Evolutionary conservation across 1,139 yeast species (phyloP).

Genomic region (Zygoascus meyerae): DNA sequence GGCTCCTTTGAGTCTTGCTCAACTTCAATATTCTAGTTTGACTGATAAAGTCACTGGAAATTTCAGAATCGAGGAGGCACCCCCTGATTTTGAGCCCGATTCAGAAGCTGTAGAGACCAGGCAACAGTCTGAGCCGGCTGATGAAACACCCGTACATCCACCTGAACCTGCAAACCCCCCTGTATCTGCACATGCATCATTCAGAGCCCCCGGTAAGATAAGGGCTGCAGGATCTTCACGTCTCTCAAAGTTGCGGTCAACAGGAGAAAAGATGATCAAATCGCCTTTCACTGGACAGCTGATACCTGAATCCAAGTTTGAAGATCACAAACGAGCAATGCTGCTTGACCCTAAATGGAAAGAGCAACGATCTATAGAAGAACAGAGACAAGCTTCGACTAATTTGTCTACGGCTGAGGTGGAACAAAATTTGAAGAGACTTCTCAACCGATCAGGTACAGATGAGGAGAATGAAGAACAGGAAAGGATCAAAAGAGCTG

Average conservation of each 20-base stretch:
- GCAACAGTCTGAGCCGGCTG: slow-evolving; percentile 11
- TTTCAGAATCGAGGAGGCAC: slow-evolving; percentile 36
- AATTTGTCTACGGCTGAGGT: slow-evolving; percentile 67
- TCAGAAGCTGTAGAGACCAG: slow-evolving; percentile 2
- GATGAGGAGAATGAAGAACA: slow-evolving; percentile 15
- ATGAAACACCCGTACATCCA: background rate
- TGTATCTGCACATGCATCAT: slow-evolving; percentile 11
- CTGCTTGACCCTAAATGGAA: slow-evolving; percentile 75
- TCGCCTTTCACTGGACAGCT: slow-evolving; percentile 71
- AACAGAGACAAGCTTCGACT: slow-evolving; percentile 54
- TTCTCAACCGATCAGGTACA: slow-evolving; percentile 9
- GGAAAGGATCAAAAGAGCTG: slow-evolving; percentile 18
- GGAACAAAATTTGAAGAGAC: slow-evolving; percentile 64
- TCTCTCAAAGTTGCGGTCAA: slow-evolving; percentile 31
- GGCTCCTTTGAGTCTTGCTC: slow-evolving; percentile 53
- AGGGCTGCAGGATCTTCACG: slow-evolving; percentile 66
- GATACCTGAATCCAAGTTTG: slow-evolving; percentile 68
- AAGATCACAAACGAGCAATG: slow-evolving; percentile 64
- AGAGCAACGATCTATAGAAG: slow-evolving; percentile 57
- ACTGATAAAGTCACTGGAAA: slow-evolving; percentile 40
- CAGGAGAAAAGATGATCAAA: slow-evolving; percentile 41
- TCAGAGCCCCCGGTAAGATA: slow-evolving; percentile 44
- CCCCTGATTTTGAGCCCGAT: slow-evolving; percentile 32
- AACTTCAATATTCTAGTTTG: slow-evolving; percentile 57
- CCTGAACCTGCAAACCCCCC: slow-evolving; percentile 12